Evolutionary conservation across 1,284 basidiomycete genomes (phyloP).

Genomic region (Cryptococcus deneoformans): DNA sequence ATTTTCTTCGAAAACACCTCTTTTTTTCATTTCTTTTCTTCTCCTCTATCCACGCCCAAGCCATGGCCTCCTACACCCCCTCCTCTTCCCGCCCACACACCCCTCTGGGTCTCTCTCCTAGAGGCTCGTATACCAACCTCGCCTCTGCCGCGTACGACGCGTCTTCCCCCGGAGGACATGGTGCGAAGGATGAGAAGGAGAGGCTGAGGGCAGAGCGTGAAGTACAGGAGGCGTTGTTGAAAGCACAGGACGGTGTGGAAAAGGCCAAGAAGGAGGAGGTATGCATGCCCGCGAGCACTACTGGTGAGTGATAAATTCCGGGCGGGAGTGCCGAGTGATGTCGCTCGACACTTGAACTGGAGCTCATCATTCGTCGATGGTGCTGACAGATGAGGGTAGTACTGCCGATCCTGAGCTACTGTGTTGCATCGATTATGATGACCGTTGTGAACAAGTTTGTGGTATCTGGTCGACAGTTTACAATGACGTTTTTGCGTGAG

Average conservation of each 20-base stretch:
- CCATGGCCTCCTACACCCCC: not conserved
- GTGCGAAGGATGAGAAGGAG: constrained; percentile 16
- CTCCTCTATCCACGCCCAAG: no score
- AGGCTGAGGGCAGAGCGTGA: constrained; percentile 27
- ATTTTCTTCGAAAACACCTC: no score
- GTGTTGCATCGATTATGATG: constrained; percentile 93
- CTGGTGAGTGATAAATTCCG: constrained; percentile 21
- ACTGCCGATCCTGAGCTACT: constrained; percentile 80
- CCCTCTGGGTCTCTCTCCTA: constrained; percentile 26
- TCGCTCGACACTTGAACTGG: not conserved
- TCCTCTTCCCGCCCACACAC: no score
- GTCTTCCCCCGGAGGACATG: constrained; percentile 4
- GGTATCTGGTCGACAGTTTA: constrained; percentile 89
- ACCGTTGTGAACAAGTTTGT: constrained; percentile 98
- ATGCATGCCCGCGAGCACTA: constrained; percentile 22
- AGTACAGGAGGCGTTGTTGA: constrained; percentile 21
- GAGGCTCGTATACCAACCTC: constrained; percentile 35
- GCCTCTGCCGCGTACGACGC: constrained; percentile 11
- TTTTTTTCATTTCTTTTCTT: no score
- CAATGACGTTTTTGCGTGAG: constrained; percentile 85
- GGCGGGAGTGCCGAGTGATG: not conserved
- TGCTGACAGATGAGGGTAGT: constrained; percentile 8
- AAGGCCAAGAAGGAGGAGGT: constrained; percentile 33
- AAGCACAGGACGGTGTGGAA: constrained; percentile 22
- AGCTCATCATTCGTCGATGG: not conserved